Conservation (phyloP, 345 rosid species). For the Mercurialis annua region DNA sequence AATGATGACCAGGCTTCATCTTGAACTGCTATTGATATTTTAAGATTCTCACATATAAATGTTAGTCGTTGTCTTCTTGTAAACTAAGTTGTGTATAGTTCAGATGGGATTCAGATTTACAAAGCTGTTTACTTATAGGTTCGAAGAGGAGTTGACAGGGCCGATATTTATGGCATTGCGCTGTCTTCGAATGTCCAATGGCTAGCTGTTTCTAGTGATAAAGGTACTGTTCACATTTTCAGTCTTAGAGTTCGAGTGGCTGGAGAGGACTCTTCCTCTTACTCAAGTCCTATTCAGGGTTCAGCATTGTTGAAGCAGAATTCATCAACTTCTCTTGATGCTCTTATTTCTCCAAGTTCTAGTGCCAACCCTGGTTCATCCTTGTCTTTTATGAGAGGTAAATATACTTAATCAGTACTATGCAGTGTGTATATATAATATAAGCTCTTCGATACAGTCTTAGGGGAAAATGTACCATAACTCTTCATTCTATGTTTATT, state of each 20-base stretch:
- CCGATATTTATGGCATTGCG: conserved; percentile 78
- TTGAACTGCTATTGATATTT: not conserved
- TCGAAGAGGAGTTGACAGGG: conserved; percentile 87
- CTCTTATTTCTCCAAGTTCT: conserved; percentile 61
- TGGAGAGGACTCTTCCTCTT: conserved; percentile 59
- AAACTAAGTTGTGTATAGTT: not conserved
- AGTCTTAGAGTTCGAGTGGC: conserved; percentile 76
- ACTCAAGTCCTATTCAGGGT: conserved; percentile 30
- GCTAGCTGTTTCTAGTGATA: conserved; percentile 88
- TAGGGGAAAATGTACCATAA: not conserved
- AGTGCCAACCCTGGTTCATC: conserved; percentile 82
- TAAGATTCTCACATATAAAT: not conserved
- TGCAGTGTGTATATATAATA: not conserved
- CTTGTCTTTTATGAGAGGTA: conserved; percentile 86
- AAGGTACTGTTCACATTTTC: conserved; percentile 84
- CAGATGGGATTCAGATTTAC: conserved; percentile 7
- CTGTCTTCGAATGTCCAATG: conserved; percentile 75
- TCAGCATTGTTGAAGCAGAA: conserved; percentile 37
- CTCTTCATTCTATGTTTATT: not conserved
- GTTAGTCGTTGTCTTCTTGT: not conserved
- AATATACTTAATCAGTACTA: not conserved
- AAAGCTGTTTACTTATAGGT: conserved; percentile 44
- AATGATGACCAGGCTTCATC: not conserved
- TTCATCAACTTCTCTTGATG: conserved; percentile 62
- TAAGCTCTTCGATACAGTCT: not conserved